phyloP scores from a whole-genome alignment of 306 rosid species.

The Mucuna pruriens region DNA sequence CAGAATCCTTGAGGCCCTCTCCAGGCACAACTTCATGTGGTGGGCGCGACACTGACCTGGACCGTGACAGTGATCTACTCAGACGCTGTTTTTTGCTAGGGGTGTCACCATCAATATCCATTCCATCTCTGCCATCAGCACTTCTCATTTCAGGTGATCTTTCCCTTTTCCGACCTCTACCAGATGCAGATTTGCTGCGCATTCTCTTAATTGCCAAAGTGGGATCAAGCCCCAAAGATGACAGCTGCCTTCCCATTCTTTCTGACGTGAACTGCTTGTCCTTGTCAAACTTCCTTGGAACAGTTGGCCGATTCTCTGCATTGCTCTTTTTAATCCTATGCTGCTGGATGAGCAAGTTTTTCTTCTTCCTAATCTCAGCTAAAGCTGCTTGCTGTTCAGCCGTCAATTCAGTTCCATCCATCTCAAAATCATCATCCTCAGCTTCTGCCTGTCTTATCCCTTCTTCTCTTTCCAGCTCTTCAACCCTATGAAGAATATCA shows the following conservation, averaged over 20 bases:
- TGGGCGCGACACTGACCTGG: conserved; percentile 67
- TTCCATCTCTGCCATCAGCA: conserved; percentile 48
- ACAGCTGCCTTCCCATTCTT: conserved; percentile 89
- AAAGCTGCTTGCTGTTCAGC: conserved; percentile 70
- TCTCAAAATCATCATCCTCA: conserved; percentile 67
- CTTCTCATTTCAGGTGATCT: conserved; percentile 59
- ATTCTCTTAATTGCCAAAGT: conserved; percentile 65
- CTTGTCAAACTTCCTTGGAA: conserved; percentile 82
- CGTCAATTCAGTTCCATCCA: conserved; percentile 65
- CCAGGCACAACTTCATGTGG: conserved; percentile 81
- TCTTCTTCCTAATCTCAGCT: conserved; percentile 72
- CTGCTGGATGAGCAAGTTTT: conserved; percentile 66
- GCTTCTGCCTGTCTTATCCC: conserved; percentile 62
- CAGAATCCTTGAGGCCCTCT: conserved; percentile 78
- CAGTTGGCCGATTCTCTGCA: conserved; percentile 81
- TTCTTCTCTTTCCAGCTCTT: conserved; percentile 85
- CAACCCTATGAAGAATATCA: conserved; percentile 74
- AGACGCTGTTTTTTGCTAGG: conserved; percentile 70
- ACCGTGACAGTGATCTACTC: conserved; percentile 56
- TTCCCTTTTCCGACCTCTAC: conserved; percentile 74
- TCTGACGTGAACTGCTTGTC: conserved; percentile 61
- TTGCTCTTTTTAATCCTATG: conserved; percentile 90
- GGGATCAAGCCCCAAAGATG: conserved; percentile 77
- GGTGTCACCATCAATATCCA: conserved; percentile 75
- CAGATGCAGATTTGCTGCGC: conserved; percentile 66